Percentiles rank a stretch among this genome's conserved stretches.
These are phyloP conservation scores for Cladosporium sp. DNA, from an alignment of 2,329 filamentous ascomycete genomes.

Conservation along the genomic window DNA sequence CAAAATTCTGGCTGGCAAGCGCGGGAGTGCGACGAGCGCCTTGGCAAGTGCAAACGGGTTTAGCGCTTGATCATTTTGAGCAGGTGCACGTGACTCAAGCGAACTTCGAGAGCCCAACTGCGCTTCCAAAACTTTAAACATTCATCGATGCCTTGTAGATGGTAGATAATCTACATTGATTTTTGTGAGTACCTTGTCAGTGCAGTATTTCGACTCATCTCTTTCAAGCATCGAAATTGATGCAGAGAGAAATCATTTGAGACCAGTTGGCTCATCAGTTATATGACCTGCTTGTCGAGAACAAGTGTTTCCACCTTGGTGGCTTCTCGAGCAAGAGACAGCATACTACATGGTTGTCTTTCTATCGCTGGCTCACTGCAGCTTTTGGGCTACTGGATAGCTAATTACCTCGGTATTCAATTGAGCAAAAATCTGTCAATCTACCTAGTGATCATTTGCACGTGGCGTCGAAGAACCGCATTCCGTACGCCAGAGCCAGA, in stretches of 20 bases:
- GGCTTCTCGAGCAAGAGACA: background rate
- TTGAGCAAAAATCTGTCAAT: no score
- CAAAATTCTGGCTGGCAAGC: background rate
- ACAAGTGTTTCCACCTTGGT: background rate
- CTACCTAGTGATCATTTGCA: background rate
- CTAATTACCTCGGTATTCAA: background rate
- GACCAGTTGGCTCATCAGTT: background rate
- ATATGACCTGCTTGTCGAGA: background rate
- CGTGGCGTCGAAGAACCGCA: background rate
- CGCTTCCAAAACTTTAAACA: background rate
- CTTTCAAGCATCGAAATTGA: background rate
- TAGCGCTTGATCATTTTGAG: background rate
- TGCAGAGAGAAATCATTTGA: background rate
- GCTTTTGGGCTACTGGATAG: background rate
- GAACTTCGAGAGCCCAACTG: background rate
- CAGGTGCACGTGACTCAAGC: background rate
- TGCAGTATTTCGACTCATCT: background rate
- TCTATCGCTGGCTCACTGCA: background rate
- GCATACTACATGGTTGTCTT: background rate
- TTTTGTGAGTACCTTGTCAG: background rate
- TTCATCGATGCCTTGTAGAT: background rate
- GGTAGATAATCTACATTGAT: background rate
- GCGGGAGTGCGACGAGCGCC: conserved; percentile 9
- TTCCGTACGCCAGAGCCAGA: background rate
- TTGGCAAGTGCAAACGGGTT: background rate